A percentile compares a stretch with the other conserved stretches of the same genome.
Evolutionary conservation across 2,329 filamentous ascomycete species (phyloP).

Genomic region (Exophiala viscosa): DNA sequence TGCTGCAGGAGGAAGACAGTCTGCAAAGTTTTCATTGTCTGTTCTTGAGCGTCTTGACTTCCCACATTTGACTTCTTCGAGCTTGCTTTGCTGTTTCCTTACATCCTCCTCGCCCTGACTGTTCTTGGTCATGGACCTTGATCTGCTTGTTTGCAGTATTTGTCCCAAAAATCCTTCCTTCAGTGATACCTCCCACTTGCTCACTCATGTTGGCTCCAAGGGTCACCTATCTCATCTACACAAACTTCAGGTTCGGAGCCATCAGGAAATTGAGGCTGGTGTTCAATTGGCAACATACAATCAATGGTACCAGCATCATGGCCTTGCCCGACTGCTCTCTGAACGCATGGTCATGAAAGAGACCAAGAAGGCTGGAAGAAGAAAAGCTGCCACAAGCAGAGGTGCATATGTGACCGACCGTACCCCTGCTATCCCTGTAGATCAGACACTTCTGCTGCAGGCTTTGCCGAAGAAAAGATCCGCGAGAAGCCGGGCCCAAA

Average conservation of each 20-base stretch:
- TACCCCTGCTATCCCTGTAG: not conserved
- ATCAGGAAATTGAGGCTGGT: conserved; percentile 63
- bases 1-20: conserved; percentile 14
- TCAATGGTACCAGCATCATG: conserved; percentile 70
- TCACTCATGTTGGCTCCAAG: conserved; percentile 90
- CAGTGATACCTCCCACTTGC: conserved; percentile 84
- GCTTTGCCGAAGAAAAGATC: conserved; percentile 3
- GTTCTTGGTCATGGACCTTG: conserved; percentile 39
- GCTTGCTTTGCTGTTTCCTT: conserved; percentile 26
- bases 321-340: conserved; percentile 68
- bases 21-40: conserved; percentile 9
- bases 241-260: conserved; percentile 70
- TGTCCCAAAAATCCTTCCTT: conserved; percentile 77
- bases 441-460: conserved; percentile 5
- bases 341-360: conserved; percentile 76
- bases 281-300: conserved; percentile 66
- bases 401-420: conserved; percentile 8
- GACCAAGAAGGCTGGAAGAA: conserved; percentile 52
- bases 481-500: conserved; percentile 5
- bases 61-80: conserved; percentile 4
- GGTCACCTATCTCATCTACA: conserved; percentile 83
- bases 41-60: conserved; percentile 8
- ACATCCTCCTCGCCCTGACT: conserved; percentile 12
- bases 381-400: conserved; percentile 7
- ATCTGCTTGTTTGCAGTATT: conserved; percentile 75